phyloP scores from a whole-genome alignment of 1,139 yeast genomes.

The Spathaspora sp. region DNA sequence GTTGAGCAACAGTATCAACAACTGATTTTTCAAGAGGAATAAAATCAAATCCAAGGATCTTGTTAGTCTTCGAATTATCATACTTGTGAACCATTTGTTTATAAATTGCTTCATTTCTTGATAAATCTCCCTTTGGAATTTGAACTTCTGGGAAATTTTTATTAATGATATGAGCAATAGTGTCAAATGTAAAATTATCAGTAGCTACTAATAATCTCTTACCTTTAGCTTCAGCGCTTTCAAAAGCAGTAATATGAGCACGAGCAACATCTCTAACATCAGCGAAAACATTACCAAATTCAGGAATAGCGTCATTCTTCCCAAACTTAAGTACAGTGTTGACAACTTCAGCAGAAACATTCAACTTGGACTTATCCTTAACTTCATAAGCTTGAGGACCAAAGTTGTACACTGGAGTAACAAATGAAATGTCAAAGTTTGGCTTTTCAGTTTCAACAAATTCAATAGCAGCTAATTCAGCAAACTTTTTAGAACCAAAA shows the following conservation, averaged over 20 bases:
- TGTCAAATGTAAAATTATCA: constrained; percentile 32
- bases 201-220: constrained; percentile 27
- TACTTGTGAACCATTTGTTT: constrained; percentile 10
- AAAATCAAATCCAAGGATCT: constrained; percentile 33
- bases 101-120: constrained; percentile 18
- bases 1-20: constrained; percentile 43
- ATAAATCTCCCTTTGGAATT: constrained; percentile 29
- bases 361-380: constrained; percentile 12
- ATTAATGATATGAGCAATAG: constrained; percentile 31
- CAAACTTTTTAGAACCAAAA: constrained; percentile 29
- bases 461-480: constrained; percentile 51
- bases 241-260: constrained; percentile 35
- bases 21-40: constrained; percentile 31
- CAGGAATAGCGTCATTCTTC: constrained; percentile 16
- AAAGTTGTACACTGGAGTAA: constrained; percentile 36
- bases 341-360: constrained; percentile 19
- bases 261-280: constrained; percentile 43
- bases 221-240: constrained; percentile 22
- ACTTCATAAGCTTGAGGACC: constrained; percentile 41
- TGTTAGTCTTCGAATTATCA: constrained; percentile 22
- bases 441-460: constrained; percentile 34
- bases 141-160: constrained; percentile 26
- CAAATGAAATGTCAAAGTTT: constrained; percentile 24
- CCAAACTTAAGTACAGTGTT: constrained; percentile 17
- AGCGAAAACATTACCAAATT: constrained; percentile 27